Base-by-base conservation (phyloP, 306 rosid genomes). In the Rosa persica region DNA sequence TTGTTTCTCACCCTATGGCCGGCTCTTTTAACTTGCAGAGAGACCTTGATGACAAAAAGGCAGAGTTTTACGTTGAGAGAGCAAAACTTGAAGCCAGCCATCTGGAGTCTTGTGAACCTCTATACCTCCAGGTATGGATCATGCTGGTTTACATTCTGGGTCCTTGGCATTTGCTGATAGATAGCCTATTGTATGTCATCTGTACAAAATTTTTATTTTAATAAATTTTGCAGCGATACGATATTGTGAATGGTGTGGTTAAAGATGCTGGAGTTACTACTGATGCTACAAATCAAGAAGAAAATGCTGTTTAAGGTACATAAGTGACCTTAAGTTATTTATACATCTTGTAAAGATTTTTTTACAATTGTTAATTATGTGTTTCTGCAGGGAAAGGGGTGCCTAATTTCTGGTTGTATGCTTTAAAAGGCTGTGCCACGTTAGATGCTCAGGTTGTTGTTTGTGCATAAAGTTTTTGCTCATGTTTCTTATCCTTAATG, bases 61-160 rank as follows among this genome's bases (percentile, higher is more conserved):
- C 89, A 2, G 85, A 85, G 4, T 90, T 81, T 83, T 88, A 86
- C 9, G 89, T 86, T 80, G 94, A 90, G 71, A 86, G 94, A 83
- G 83, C 87, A 42, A 90, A 89, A n/a, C 90, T 88, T 13, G 94
- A 90, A 83, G 90, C 90, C 46, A 90, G 85, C 78, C 86, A 88
- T 69, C 90, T n/a, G n/a, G n/a, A n/a, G n/a, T n/a, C n/a, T n/a
- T n/a, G n/a, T 88, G 84, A 86, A 39, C 94, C 90, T 3, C 73
- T 90, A 15, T 90, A 90, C 3, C 27, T 55, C 25, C 23, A 55
- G 27, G 61, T 55, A 55, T 55, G 51, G 51, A 12, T 19, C 61
- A n/a, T 55, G 25, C 25, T 54, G 22, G 60, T 20, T 19, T n/a
- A 54, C 55, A 49, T 49, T 16, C 22, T 11, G 9, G 17, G 40